phyloP scores from a whole-genome alignment of 2,329 filamentous ascomycete genomes.

The Zymoseptoria crescenta region DNA sequence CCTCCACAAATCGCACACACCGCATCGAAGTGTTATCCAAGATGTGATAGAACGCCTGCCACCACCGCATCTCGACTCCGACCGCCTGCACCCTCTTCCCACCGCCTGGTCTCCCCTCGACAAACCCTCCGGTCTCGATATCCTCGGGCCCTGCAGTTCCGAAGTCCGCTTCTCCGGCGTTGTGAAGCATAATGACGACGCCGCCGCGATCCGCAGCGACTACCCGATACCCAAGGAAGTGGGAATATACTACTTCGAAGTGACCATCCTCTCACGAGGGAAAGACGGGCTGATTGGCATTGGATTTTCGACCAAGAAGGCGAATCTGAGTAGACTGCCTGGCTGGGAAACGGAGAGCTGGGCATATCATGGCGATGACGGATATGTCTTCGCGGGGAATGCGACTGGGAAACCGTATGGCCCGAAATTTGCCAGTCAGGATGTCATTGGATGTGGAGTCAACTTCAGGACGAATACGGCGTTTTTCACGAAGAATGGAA shows the following conservation, averaged over 20 bases:
- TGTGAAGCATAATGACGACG: conserved; percentile 60
- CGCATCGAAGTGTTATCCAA: conserved; percentile 41
- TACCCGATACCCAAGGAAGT: conserved; percentile 80
- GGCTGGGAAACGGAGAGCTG: conserved; percentile 60
- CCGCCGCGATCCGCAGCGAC: conserved; percentile 73
- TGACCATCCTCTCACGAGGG: conserved; percentile 56
- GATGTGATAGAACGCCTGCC: conserved; percentile 74
- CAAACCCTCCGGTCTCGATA: conserved; percentile 64
- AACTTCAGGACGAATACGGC: conserved; percentile 55
- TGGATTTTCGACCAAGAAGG: conserved; percentile 54
- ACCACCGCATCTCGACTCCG: not conserved
- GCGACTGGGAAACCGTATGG: conserved; percentile 52
- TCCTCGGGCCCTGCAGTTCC: conserved; percentile 59
- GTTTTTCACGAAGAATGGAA: conserved; percentile 61
- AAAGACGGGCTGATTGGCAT: conserved; percentile 54
- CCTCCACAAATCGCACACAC: conserved; percentile 46
- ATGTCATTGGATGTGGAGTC: conserved; percentile 57
- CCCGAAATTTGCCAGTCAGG: conserved; percentile 50
- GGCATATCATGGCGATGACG: conserved; percentile 61
- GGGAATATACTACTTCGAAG: conserved; percentile 91
- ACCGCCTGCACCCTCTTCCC: conserved; percentile 52
- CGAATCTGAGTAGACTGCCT: conserved; percentile 52
- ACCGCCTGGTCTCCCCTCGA: conserved; percentile 75
- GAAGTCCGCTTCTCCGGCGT: conserved; percentile 58
- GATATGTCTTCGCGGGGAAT: conserved; percentile 53